Conservation (phyloP, 2,329 filamentous ascomycete species). For the Thelonectria discophora region DNA sequence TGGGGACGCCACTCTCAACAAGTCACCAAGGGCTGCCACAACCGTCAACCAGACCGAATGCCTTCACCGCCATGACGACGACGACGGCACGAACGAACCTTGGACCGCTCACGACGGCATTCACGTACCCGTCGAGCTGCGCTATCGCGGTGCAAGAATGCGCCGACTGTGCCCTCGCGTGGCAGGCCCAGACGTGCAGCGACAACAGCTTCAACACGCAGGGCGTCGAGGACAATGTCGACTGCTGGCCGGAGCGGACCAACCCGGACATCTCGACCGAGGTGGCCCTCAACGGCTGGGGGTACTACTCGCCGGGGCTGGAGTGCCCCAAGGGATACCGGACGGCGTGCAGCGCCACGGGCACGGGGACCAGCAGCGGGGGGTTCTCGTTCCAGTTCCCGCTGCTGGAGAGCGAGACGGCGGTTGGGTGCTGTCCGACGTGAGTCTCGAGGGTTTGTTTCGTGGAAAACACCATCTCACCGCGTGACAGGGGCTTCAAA, state of each 20-base stretch:
- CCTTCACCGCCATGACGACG: slow-evolving; percentile 1
- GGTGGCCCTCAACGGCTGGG: slow-evolving; percentile 43
- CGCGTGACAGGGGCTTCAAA: slow-evolving; percentile 11
- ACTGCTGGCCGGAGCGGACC: slow-evolving; percentile 44
- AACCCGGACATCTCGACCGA: slow-evolving; percentile 22
- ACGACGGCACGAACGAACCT: slow-evolving; percentile 28
- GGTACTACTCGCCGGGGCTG: slow-evolving; percentile 49
- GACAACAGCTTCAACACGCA: slow-evolving; percentile 19
- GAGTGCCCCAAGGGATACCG: slow-evolving; percentile 45
- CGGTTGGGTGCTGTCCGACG: slow-evolving; percentile 46
- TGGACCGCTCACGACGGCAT: slow-evolving; percentile 41
- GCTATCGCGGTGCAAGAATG: slow-evolving; percentile 32
- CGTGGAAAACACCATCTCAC: not conserved
- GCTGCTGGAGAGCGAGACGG: slow-evolving; percentile 42
- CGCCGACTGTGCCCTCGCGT: slow-evolving; percentile 35
- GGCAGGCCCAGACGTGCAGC: slow-evolving; percentile 39
- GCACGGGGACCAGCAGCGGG: slow-evolving; percentile 31
- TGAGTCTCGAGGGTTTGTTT: slow-evolving; percentile 29
- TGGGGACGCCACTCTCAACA: no score
- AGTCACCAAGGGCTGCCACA: not conserved
- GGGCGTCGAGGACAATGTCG: slow-evolving; percentile 37
- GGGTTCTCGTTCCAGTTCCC: slow-evolving; percentile 43
- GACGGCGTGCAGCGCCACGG: slow-evolving; percentile 44
- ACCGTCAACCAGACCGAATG: not conserved
- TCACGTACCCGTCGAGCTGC: slow-evolving; percentile 34